A percentile compares a stretch with the other conserved stretches of the same genome.
These are phyloP conservation scores for Corallochytrium limacisporum DNA, from an alignment of 78 protist genomes.

Conservation along the genomic window DNA sequence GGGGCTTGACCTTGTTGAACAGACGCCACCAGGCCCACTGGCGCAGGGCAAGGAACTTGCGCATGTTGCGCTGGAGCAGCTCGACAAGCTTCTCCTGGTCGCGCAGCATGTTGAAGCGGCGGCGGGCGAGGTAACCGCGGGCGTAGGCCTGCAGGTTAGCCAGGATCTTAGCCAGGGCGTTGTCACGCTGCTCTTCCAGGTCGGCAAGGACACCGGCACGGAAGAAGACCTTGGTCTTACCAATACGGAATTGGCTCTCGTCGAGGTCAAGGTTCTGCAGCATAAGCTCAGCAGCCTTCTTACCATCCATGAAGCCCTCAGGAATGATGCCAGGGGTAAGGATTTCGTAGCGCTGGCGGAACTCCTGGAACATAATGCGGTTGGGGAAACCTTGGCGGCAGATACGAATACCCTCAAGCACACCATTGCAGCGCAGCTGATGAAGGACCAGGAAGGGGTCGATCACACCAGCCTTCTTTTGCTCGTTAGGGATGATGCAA, in stretches of 20 bases:
- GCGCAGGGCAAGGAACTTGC: conserved; percentile 20
- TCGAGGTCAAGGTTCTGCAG: conserved; percentile 35
- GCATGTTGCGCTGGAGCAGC: conserved; percentile 62
- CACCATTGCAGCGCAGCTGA: conserved; percentile 83
- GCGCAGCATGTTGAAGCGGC: conserved; percentile 31
- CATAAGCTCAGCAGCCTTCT: conserved; percentile 36
- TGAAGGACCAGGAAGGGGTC: conserved; percentile 2
- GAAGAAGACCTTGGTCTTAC: conserved; percentile 67
- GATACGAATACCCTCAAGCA: conserved; percentile 87
- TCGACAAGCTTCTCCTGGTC: conserved; percentile 53
- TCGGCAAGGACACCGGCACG: conserved; percentile 69
- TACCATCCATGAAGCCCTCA: conserved; percentile 34
- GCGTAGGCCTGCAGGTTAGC: conserved; percentile 47
- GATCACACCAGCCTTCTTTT: conserved; percentile 56
- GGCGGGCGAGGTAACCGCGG: conserved; percentile 65
- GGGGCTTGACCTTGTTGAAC: conserved; percentile 13
- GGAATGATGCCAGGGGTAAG: conserved; percentile 51
- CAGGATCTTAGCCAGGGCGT: conserved; percentile 41
- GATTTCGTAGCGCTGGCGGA: conserved; percentile 68
- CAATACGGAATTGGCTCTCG: conserved; percentile 3
- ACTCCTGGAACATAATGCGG: conserved; percentile 63
- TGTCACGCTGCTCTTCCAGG: conserved; percentile 73
- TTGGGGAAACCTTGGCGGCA: conserved; percentile 78
- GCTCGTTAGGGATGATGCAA: conserved; percentile 79
- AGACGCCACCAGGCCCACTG: conserved; percentile 44